These are phyloP conservation scores for Setomelanomma holmii DNA, from an alignment of 2,329 filamentous ascomycete species.

Conservation along the genomic window DNA sequence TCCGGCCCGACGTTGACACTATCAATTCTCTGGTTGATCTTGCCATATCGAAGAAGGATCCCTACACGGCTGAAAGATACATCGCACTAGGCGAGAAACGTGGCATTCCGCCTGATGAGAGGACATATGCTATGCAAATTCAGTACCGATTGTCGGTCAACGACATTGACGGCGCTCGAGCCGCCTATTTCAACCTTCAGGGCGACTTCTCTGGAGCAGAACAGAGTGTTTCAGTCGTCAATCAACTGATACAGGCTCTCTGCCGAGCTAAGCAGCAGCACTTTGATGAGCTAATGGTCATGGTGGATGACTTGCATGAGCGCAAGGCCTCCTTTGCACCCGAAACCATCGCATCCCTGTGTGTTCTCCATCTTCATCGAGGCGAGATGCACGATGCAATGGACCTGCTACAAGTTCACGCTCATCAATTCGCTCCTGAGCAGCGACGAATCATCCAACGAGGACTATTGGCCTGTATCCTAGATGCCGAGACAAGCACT, in stretches of 20 bases:
- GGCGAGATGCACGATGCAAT: conserved; percentile 81
- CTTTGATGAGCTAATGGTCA: conserved; percentile 74
- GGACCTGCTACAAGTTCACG: conserved; percentile 79
- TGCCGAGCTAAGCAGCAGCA: conserved; percentile 67
- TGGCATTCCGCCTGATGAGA: conserved; percentile 70
- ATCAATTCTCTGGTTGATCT: conserved; percentile 79
- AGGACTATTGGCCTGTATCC: conserved; percentile 71
- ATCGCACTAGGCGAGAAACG: conserved; percentile 70
- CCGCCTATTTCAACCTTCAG: conserved; percentile 69
- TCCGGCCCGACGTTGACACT: conserved; percentile 69
- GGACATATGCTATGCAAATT: conserved; percentile 77
- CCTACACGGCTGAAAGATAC: conserved; percentile 76
- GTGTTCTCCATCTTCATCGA: conserved; percentile 73
- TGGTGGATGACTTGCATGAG: conserved; percentile 76
- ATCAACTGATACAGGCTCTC: conserved; percentile 74
- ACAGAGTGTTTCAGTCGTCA: conserved; percentile 69
- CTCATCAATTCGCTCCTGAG: conserved; percentile 71
- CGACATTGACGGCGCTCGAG: conserved; percentile 74
- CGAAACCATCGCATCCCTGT: conserved; percentile 76
- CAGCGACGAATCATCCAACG: conserved; percentile 73
- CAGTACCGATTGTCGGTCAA: conserved; percentile 75
- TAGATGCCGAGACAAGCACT: conserved; percentile 70
- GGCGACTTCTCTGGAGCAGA: conserved; percentile 62
- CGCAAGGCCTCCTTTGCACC: conserved; percentile 73
- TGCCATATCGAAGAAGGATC: conserved; percentile 73